Evolutionary conservation across 768 basidiomycete genomes (phyloP), one percentile per base, ranked within the genome.

Genomic region (Holtermanniella nyarrowii): DNA sequence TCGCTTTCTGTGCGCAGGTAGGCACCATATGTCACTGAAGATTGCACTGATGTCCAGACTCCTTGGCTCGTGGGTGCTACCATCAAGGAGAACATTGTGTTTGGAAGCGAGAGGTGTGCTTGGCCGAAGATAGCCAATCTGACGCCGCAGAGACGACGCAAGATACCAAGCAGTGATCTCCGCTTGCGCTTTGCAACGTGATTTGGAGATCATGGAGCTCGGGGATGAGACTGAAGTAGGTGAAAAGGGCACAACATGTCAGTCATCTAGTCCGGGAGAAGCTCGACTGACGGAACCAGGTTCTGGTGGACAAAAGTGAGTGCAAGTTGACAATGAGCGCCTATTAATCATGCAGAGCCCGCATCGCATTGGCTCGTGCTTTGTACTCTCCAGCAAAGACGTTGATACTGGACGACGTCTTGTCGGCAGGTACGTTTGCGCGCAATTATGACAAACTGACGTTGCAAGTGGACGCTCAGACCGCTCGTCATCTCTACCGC

Each of bases 181-280:
- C 10, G 67, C 67, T 20, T 71, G 69, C 54, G 69, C 69, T 13
- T 53, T 71, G 5, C 46, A 60, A 31, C 40, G 62, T 18, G 69
- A 71, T 52, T 58, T 71, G 21, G 67, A 71, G 49, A 71, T 71
- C 27, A 68, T 67, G 42, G 80, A 83, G 47, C 80, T 83, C 11
- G 65, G 65, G 2, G 69, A 71, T 39, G 56, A 60, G 20, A 71
- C 69, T 11, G 60, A 69, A 52, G 69, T 71, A 0, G 69, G 68
- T 5, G 69, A 71, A 44, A 69, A 71, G 44, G 69, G 67, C 16
- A 71, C 67, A 11, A 68, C 65, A 1, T 71, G 69, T 41, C 61
- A 53, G 51, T 53, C 39, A 37, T 37, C 31, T 16, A 37, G 31
- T 16, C 10, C 31, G 7, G n/a, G 16, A 7, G 31, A 37, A 16